phyloP scores from a whole-genome alignment of 106 monocot species.

The Allium sativum region DNA sequence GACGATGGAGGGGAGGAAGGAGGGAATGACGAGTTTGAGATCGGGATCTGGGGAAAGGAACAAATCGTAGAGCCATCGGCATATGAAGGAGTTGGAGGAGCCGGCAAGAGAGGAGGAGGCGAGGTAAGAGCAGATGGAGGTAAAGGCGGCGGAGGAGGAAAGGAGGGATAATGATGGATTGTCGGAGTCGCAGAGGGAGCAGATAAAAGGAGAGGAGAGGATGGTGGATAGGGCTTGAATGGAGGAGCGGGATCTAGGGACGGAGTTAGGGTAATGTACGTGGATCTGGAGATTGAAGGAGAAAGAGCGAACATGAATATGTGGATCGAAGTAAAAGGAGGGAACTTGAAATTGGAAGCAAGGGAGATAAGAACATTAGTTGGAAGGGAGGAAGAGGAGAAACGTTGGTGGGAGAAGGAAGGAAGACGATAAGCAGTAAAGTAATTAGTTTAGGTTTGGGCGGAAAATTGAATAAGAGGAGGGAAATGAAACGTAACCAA shows the following conservation, averaged over 20 bases:
- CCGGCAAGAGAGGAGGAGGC: constrained; percentile 44
- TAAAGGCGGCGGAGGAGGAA: constrained; percentile 34
- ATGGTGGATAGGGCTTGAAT: constrained; percentile 59
- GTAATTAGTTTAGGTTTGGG: no score
- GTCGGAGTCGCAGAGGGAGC: constrained; percentile 73
- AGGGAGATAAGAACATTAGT: no score
- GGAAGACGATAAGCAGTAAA: no score
- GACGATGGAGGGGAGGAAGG: constrained; percentile 71
- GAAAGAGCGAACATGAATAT: no score
- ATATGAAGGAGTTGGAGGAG: constrained; percentile 67
- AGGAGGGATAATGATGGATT: constrained; percentile 67
- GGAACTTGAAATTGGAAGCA: no score
- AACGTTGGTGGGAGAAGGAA: no score
- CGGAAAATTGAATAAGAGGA: no score
- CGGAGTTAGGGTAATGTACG: no score
- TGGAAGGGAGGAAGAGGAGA: no score
- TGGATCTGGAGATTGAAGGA: no score
- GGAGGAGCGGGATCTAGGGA: constrained; percentile 62
- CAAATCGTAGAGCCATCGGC: constrained; percentile 98
- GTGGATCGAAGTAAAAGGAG: no score
- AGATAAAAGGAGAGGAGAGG: constrained; percentile 14
- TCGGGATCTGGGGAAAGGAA: constrained; percentile 77
- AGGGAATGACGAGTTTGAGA: constrained; percentile 73
- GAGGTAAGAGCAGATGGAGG: constrained; percentile 41
- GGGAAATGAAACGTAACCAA: no score